Base-by-base conservation (phyloP, 2,329 filamentous ascomycete species). In the Cylindrodendrum hubeiense region DNA sequence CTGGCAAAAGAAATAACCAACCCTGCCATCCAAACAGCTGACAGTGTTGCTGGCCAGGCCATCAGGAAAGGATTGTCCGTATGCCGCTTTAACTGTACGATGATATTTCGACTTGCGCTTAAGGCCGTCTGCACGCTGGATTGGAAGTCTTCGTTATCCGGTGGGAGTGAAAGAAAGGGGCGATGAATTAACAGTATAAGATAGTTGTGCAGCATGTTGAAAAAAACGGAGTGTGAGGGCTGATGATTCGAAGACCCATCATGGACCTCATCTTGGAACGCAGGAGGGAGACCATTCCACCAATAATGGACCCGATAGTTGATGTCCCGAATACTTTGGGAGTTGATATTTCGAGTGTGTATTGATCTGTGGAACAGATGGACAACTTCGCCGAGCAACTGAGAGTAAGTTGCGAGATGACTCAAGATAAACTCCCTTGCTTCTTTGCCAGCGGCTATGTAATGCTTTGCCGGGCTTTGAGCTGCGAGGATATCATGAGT, bases 11-110 rank as follows among this genome's bases (percentile, higher is more conserved):
- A 77, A 8, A 80, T 65, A 5, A 79, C 75, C 1, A 81, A 69
- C 8, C 79, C 78, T 7, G 77, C 74, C 77, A 80, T 81, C 79
- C 79, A 81, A 0, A 72, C 67, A 1, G 77, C 75, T 1, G 79
- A 78, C 26, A 80, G 67, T 12, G 75, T 76, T 0, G 77, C 76
- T 0, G 79, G 79, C 79, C 78, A 80, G 67, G 65, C 69, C n/a
- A 70, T 54, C 2, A 65, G 65, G 17, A 58, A 67, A 5, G 21
- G 22, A 24, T 53, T 19, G 8, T 52, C 26, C 4, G 28, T 54
- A 5, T 67, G 58, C 47, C 70, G 52, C 17, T 69, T 66, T 33
- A 78, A 37, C 0, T 57, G 66, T 9, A 67, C 64, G n/a, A 77
- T 68, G 22, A 79, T 78, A 17, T 68, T 67, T 12, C 70, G 70